Evolutionary conservation across 768 basidiomycete species (phyloP).

Genomic region (Tephrocybe sp.): DNA sequence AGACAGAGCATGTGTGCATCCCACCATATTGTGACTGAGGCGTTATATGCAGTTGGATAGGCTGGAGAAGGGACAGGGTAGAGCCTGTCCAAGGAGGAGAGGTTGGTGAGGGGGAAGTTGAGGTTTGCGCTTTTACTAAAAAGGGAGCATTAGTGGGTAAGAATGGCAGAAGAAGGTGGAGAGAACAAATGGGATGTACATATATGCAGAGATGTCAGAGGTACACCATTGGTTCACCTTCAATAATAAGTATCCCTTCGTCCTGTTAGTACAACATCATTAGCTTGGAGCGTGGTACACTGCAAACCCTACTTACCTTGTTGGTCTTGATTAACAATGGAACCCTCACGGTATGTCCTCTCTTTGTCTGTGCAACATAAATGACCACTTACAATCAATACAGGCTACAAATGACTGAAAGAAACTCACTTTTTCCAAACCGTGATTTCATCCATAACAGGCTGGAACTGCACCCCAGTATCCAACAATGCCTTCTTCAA

Average conservation of each 20-base stretch:
- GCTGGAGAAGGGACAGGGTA: background rate
- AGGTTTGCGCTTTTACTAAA: no score
- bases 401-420: no score
- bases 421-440: slow-evolving; percentile 32
- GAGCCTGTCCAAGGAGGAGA: no score
- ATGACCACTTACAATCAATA: no score
- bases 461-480: slow-evolving; percentile 33
- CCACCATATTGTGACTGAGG: slow-evolving; percentile 32
- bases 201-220: slow-evolving; percentile 29
- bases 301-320: slow-evolving; percentile 26
- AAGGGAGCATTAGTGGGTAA: no score
- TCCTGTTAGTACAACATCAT: slow-evolving; percentile 12
- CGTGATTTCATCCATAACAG: slow-evolving; percentile 32
- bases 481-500: slow-evolving; percentile 23
- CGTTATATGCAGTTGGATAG: slow-evolving; percentile 32
- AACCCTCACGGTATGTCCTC: slow-evolving; percentile 27
- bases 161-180: no score
- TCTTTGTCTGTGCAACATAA: slow-evolving; percentile 21
- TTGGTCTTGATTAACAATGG: slow-evolving; percentile 32
- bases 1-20: slow-evolving; percentile 36
- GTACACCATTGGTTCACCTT: slow-evolving; percentile 33
- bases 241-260: slow-evolving; percentile 32
- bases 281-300: no score
- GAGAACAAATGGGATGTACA: background rate
- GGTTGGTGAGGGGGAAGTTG: no score